A percentile compares a stretch with the other conserved stretches of the same genome.
Evolutionary conservation across 176 grass and related monocot species (phyloP).

Genomic region (Pharus latifolius): DNA sequence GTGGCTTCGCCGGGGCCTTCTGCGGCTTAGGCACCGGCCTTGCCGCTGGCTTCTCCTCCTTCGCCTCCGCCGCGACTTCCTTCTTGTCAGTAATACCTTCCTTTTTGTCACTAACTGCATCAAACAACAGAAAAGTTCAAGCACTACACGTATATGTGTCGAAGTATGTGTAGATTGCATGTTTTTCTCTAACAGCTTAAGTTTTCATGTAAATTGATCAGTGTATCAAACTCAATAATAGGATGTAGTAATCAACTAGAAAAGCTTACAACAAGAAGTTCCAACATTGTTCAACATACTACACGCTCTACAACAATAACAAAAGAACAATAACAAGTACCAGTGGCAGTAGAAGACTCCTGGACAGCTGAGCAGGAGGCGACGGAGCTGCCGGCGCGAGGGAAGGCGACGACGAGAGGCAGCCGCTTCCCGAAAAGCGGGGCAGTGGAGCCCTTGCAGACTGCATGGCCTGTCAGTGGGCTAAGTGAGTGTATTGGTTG

Average conservation of each 20-base stretch:
- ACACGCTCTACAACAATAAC: too few relatives aligned
- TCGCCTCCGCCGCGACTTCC: slow-evolving; percentile 25
- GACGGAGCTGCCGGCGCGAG: neutral
- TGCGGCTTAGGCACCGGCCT: slow-evolving; percentile 56
- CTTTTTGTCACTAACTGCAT: slow-evolving; percentile 20
- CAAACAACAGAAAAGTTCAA: neutral
- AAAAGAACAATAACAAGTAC: neutral
- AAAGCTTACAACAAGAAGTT: neutral
- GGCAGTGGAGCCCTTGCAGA: slow-evolving; percentile 10
- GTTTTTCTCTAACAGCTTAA: too few relatives aligned
- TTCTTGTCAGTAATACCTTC: slow-evolving; percentile 19
- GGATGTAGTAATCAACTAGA: neutral
- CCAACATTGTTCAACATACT: neutral
- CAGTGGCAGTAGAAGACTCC: slow-evolving; percentile 31
- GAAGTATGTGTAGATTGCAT: neutral
- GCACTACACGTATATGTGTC: neutral
- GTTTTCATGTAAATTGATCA: neutral
- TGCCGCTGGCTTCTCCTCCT: slow-evolving; percentile 15
- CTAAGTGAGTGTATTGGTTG: slow-evolving; percentile 11
- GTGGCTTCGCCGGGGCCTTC: slow-evolving; percentile 45
- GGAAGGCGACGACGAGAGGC: slow-evolving; percentile 19
- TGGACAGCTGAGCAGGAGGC: slow-evolving; percentile 34
- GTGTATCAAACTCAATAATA: neutral
- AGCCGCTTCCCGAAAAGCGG: slow-evolving; percentile 15
- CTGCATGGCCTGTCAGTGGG: slow-evolving; percentile 1